Evolutionary conservation across 768 basidiomycete genomes (phyloP).

Genomic region (Grammothele lineata): DNA sequence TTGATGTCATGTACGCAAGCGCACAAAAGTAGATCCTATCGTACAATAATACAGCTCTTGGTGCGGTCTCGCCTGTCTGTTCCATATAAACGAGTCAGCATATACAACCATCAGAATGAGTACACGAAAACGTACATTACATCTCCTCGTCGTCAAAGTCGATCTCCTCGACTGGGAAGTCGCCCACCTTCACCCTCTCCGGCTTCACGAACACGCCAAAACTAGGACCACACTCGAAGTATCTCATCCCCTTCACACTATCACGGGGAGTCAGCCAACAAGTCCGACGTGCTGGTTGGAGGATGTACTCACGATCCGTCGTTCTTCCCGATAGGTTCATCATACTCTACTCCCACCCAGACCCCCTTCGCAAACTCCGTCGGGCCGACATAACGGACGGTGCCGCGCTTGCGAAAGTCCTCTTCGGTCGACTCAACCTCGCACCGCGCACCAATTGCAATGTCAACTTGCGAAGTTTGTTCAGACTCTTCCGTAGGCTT

Average conservation of each 20-base stretch:
- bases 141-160: slow-evolving; percentile 69
- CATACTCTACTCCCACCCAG: slow-evolving; percentile 94
- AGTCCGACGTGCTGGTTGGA: background rate
- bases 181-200: slow-evolving; percentile 76
- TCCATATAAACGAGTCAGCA: too few relatives aligned
- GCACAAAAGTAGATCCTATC: too few relatives aligned
- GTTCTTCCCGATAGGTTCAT: slow-evolving; percentile 94
- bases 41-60: too few relatives aligned
- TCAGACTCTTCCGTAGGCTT: slow-evolving; percentile 34
- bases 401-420: slow-evolving; percentile 74
- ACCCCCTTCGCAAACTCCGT: slow-evolving; percentile 72
- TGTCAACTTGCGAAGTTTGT: slow-evolving; percentile 35
- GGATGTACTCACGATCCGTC: slow-evolving; percentile 88
- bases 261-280: background rate
- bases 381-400: slow-evolving; percentile 78
- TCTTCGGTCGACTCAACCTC: slow-evolving; percentile 72
- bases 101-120: too few relatives aligned
- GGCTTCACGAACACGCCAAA: slow-evolving; percentile 86
- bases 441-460: slow-evolving; percentile 72
- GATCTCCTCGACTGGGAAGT: slow-evolving; percentile 83
- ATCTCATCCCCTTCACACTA: slow-evolving; percentile 81
- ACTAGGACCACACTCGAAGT: slow-evolving; percentile 74
- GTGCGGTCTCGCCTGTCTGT: too few relatives aligned
- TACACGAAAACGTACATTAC: too few relatives aligned
- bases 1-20: too few relatives aligned